Base-by-base conservation (phyloP, 1,284 basidiomycete species). In the Trametes hirsuta region DNA sequence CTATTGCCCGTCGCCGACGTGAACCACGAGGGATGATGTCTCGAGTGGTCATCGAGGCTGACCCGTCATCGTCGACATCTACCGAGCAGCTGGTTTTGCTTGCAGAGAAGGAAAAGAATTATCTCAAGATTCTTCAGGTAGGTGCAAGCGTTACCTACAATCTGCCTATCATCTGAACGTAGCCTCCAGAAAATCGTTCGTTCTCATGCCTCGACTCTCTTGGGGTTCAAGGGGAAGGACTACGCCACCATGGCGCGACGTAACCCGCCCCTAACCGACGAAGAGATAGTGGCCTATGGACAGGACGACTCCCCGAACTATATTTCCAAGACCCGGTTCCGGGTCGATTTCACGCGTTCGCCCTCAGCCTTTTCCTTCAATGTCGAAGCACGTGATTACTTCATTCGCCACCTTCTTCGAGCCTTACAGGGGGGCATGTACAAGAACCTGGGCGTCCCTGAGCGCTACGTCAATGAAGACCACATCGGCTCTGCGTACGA, bases 301-400 rank as follows among this genome's bases (percentile, higher is more conserved):
- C 21, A 21, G 12, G 34, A 49, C 39, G n/a, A 12, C 3, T 9
- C 11, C 9, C 5, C 12, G 14, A 44, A 18, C 41, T 53, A 53
- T 42, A 44, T 53, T 18, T n/a, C 41, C 11, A n/a, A 10, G 30
- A 21, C 11, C 6, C 18, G 24, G 35, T 49, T 59, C 44, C 51
- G 52, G 9, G 18, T 59, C 36, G 58, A 59, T 24, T 59, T 59
- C 51, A 37, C 36, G 9, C 44, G 39, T 11, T 24, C 58, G n/a
- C 49, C 37, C 46, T 21, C n/a, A 18, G n/a, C 15, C 9, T 59
- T 54, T 40, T 15, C 44, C 6, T 44, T 51, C 47, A 59, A 59
- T 22, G 6, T 41, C 24, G 58, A 59, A 14, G 58, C 53, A 5
- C 53, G 45, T 18, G 45, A 55, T 18, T 25, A 40, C 36, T 55